A percentile compares a stretch with the other conserved stretches of the same genome.
These are phyloP conservation scores for Pseudocercospora fijiensis DNA, from an alignment of 2,329 filamentous ascomycete species.

Conservation along the genomic window DNA sequence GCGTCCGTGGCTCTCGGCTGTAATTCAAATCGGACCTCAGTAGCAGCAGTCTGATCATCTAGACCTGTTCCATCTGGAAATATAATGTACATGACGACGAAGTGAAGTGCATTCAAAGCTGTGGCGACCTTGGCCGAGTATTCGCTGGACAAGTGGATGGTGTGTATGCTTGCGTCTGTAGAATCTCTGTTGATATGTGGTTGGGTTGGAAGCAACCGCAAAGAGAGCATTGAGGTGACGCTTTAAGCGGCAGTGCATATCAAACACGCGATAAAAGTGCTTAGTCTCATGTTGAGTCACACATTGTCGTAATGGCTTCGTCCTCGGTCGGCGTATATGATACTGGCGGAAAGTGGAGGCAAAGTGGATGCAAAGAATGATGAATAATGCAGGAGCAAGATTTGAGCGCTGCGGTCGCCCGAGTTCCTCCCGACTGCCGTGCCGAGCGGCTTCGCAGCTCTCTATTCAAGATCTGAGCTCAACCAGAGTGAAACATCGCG, in stretches of 20 bases:
- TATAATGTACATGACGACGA: no score
- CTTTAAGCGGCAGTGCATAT: not conserved
- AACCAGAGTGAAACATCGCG: slow-evolving; percentile 4
- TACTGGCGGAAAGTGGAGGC: not conserved
- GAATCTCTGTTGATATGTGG: no score
- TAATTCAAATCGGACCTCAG: no score
- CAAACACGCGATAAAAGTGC: not conserved
- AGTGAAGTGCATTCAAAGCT: no score
- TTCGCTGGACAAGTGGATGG: no score
- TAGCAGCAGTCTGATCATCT: no score
- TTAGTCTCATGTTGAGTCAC: not conserved
- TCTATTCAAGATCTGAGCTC: not conserved
- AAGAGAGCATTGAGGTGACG: not conserved
- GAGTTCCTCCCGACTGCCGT: not conserved
- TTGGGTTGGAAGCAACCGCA: not conserved
- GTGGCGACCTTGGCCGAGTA: no score
- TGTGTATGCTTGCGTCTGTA: no score
- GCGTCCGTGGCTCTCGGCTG: no score
- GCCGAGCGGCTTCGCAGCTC: slow-evolving; percentile 3
- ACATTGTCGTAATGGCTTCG: not conserved
- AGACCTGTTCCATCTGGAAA: no score
- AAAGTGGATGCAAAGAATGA: no score
- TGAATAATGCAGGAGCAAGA: not conserved
- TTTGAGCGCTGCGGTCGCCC: not conserved
- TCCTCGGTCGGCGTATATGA: not conserved